Percentiles rank a stretch among this genome's conserved stretches.
Evolutionary conservation across 768 basidiomycete genomes (phyloP).

Genomic region (Chalciporus piperatus): DNA sequence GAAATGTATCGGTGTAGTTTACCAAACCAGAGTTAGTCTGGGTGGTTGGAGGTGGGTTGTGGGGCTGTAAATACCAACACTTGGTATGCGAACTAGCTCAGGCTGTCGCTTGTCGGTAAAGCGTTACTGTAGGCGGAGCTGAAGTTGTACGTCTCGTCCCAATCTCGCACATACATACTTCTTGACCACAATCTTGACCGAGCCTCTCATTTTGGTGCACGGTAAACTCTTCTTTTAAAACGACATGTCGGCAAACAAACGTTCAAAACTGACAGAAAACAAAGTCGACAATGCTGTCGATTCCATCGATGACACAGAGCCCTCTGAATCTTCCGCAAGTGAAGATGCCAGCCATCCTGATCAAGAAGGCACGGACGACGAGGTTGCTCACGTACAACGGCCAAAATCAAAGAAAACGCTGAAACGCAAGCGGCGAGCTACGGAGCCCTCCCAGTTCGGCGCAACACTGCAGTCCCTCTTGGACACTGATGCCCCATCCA

Average conservation of each 20-base stretch:
- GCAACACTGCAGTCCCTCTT: constrained; percentile 70
- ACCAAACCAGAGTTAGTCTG: constrained; percentile 6
- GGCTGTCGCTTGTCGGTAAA: not conserved
- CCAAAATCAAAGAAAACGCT: constrained; percentile 75
- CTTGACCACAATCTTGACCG: not conserved
- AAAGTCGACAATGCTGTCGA: constrained; percentile 13
- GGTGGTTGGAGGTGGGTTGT: constrained; percentile 4
- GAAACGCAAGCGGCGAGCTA: constrained; percentile 82
- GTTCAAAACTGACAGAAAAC: constrained; percentile 41
- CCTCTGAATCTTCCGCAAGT: constrained; percentile 11
- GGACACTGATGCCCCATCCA: constrained; percentile 66
- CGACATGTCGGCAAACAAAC: constrained; percentile 54
- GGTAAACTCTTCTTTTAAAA: not conserved
- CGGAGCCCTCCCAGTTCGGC: constrained; percentile 71
- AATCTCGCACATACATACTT: no score
- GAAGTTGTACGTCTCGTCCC: no score
- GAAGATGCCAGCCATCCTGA: constrained; percentile 11
- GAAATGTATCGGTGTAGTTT: constrained; percentile 2
- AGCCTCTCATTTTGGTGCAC: not conserved
- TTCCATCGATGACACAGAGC: constrained; percentile 6
- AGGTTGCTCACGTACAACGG: constrained; percentile 52
- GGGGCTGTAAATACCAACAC: not conserved
- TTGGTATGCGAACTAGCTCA: not conserved
- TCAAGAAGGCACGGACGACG: constrained; percentile 56
- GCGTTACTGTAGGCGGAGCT: not conserved